Percentiles rank a stretch among this genome's conserved stretches.
Evolutionary conservation across 2,329 filamentous ascomycete species (phyloP).

Genomic region (Xylariaceae sp.): DNA sequence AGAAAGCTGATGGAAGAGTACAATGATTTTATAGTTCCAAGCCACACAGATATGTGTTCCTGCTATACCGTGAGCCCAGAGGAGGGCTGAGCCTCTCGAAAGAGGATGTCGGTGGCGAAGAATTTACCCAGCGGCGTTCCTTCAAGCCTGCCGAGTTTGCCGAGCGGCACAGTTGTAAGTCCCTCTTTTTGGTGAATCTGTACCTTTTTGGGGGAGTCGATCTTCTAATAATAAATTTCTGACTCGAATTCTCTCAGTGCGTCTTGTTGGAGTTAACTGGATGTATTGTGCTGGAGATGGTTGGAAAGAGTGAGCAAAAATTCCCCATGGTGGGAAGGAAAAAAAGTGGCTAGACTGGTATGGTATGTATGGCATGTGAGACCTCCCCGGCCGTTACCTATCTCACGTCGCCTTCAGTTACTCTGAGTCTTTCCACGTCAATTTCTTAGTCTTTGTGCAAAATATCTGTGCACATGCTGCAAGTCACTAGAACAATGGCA

Average conservation of each 20-base stretch:
- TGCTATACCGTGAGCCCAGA: conserved; percentile 40
- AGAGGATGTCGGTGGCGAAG: conserved; percentile 42
- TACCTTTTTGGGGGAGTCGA: too few species aligned
- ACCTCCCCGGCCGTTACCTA: background rate
- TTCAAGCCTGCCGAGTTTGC: conserved; percentile 38
- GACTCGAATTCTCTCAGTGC: conserved; percentile 17
- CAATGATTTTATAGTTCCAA: conserved; percentile 33
- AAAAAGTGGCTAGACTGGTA: background rate
- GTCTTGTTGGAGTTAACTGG: conserved; percentile 40
- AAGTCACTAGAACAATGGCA: background rate
- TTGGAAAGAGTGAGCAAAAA: conserved; percentile 31
- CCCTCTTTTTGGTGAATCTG: background rate
- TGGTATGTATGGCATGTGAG: background rate
- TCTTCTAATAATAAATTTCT: background rate
- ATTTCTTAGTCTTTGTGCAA: background rate
- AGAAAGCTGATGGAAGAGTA: conserved; percentile 36
- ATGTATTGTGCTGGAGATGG: conserved; percentile 42
- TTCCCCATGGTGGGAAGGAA: too few species aligned
- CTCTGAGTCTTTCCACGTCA: background rate
- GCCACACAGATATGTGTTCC: conserved; percentile 43
- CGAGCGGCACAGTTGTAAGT: conserved; percentile 27
- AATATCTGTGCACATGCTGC: background rate
- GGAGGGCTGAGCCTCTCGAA: conserved; percentile 31
- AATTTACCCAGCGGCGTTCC: conserved; percentile 40
- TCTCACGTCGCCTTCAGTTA: background rate